A percentile compares a stretch with the other conserved stretches of the same genome.
Conservation (phyloP, 2,329 filamentous ascomycete genomes). For the Elsinoe arachidis region DNA sequence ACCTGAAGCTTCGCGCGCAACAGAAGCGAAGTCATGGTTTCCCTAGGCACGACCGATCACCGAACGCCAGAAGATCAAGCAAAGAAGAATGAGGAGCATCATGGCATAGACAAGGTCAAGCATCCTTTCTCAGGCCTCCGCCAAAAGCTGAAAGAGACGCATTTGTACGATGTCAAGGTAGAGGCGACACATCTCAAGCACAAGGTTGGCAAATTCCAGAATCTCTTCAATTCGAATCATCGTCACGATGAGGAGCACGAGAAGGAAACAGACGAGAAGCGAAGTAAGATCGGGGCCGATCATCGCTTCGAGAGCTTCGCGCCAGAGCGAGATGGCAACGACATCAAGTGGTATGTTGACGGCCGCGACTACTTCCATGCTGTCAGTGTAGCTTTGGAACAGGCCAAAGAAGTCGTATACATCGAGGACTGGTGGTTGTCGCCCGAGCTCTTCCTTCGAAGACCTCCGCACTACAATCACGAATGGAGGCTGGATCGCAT, state of each 20-base stretch:
- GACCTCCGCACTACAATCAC: constrained; percentile 73
- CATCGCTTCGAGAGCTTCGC: constrained; percentile 89
- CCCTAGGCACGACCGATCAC: constrained; percentile 6
- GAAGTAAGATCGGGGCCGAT: constrained; percentile 58
- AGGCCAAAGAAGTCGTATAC: constrained; percentile 87
- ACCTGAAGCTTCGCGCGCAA: not conserved
- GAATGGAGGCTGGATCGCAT: constrained; percentile 81
- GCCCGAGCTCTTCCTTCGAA: constrained; percentile 74
- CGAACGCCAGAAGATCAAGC: constrained; percentile 5
- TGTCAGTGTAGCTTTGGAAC: constrained; percentile 80
- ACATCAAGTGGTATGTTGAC: constrained; percentile 95
- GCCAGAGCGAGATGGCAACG: constrained; percentile 74
- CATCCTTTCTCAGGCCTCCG: constrained; percentile 26
- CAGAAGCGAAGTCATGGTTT: not conserved
- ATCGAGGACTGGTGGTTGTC: constrained; percentile 97
- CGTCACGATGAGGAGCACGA: constrained; percentile 93
- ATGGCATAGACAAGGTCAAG: constrained; percentile 18
- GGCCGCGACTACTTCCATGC: constrained; percentile 92
- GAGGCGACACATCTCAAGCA: constrained; percentile 52
- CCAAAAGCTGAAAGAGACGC: constrained; percentile 39
- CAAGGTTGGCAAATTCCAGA: constrained; percentile 55
- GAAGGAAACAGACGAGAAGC: constrained; percentile 70
- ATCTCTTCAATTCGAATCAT: constrained; percentile 74
- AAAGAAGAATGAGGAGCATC: constrained; percentile 12
- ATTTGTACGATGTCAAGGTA: constrained; percentile 43